Evolutionary conservation across 495 filamentous ascomycete species (phyloP), one percentile per base, ranked within the genome.

Genomic region (Penicillium diatomitis): DNA sequence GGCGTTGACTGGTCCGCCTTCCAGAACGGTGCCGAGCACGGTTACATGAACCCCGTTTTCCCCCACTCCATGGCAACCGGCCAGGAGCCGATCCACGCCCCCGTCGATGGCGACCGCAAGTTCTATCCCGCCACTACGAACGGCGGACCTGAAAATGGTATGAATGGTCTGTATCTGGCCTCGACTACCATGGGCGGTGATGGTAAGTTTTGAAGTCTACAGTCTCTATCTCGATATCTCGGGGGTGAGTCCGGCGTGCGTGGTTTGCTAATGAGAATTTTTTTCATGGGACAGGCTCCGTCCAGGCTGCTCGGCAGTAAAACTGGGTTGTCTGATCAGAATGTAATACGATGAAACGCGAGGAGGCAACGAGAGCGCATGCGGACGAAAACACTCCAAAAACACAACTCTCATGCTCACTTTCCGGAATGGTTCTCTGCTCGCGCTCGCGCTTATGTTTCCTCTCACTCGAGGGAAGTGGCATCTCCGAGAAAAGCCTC

Each of bases 1-100:
- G 62, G 66, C 61, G 70, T 81, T 69, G 82, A 86, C 65, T 87
- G 83, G 83, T 73, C 82, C 57, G 81, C 86, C 76, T 87, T 84
- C 74, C 82, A 84, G 73, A 69, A 81, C 68, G 79, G 76, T 70
- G 71, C 75, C 57, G 76, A 80, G 53, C 70, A 81, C 65, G 69
- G 74, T 60, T 81, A 78, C 67, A 76, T 80, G 65, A 74, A 70
- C 72, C 63, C 70, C 52, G 80, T 77, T 63, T 78, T 77, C 65
- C 73, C 82, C 67, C 69, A 73, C 50, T 66, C 69, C 54, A 74
- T 75, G 72, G 67, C 68, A 12, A 49, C 66, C 51, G 65, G 68
- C 47, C 69, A 71, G 56, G 70, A 74, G 51, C 52, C 66, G 32
- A 74, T 71, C 55, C 69, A 71, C 57, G 65, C 65, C 47, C 70